A percentile compares a stretch with the other conserved stretches of the same genome.
These are phyloP conservation scores for Aaosphaeria pasadenensis DNA, from an alignment of 2,329 filamentous ascomycete genomes.

Conservation along the genomic window DNA sequence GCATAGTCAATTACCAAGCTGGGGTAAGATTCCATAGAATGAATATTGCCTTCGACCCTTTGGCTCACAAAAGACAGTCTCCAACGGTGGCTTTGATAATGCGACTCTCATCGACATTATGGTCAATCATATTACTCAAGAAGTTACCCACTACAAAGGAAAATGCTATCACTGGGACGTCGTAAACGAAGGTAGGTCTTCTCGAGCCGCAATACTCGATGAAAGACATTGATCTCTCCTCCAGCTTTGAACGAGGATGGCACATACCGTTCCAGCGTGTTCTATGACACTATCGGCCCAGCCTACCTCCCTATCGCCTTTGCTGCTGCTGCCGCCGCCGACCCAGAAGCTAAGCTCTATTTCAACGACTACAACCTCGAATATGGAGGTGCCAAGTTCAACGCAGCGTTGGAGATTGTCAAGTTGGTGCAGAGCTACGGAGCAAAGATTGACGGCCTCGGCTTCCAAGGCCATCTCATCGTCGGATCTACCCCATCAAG, in stretches of 20 bases:
- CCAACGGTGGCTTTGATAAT: conserved; percentile 36
- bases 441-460: conserved; percentile 38
- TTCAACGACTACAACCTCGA: conserved; percentile 48
- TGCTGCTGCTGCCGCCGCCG: conserved; percentile 38
- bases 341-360: conserved; percentile 41
- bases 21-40: conserved; percentile 50
- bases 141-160: conserved; percentile 38
- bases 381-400: conserved; percentile 33
- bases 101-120: conserved; percentile 40
- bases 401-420: conserved; percentile 35
- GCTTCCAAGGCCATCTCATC: conserved; percentile 54
- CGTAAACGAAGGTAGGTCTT: conserved; percentile 32
- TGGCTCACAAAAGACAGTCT: conserved; percentile 12
- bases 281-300: conserved; percentile 43
- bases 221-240: background rate
- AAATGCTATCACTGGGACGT: conserved; percentile 41
- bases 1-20: conserved; percentile 40
- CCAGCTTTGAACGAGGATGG: conserved; percentile 45
- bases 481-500: conserved; percentile 34
- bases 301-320: conserved; percentile 48
- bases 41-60: conserved; percentile 15
- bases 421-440: conserved; percentile 32
- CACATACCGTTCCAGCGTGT: conserved; percentile 42
- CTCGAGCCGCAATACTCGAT: background rate
- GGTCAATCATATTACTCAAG: conserved; percentile 41